These are phyloP conservation scores for Plasmodiophora brassicae DNA, from an alignment of 208 protist genomes.

Conservation along the genomic window DNA sequence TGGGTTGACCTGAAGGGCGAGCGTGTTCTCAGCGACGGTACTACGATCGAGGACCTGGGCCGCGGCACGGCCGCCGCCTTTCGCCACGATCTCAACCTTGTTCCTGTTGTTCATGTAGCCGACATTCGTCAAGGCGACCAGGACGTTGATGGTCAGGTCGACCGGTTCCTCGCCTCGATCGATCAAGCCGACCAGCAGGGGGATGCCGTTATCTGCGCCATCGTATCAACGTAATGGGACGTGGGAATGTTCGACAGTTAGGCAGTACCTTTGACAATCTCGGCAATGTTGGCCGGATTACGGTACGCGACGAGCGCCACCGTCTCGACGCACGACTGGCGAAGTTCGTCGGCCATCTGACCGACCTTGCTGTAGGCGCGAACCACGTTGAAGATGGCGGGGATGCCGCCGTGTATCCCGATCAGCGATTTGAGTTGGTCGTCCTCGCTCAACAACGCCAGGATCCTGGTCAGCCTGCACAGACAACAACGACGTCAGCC, in stretches of 20 bases:
- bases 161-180: background rate
- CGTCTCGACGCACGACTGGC: background rate
- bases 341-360: background rate
- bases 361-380: background rate
- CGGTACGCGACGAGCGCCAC: background rate
- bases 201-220: background rate
- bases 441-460: background rate
- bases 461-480: background rate
- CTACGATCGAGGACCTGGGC: background rate
- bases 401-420: background rate
- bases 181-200: background rate
- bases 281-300: conserved; percentile 3
- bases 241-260: background rate
- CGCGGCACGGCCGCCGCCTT: background rate
- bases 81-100: background rate
- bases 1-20: background rate
- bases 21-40: background rate
- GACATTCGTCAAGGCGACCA: conserved; percentile 14
- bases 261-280: background rate
- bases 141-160: background rate
- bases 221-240: no score
- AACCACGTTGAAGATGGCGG: background rate
- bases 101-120: background rate
- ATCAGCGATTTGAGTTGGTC: conserved; percentile 18
- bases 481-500: background rate